phyloP scores from a whole-genome alignment of 2,329 filamentous ascomycete genomes.

The Cladosporium sp. region DNA sequence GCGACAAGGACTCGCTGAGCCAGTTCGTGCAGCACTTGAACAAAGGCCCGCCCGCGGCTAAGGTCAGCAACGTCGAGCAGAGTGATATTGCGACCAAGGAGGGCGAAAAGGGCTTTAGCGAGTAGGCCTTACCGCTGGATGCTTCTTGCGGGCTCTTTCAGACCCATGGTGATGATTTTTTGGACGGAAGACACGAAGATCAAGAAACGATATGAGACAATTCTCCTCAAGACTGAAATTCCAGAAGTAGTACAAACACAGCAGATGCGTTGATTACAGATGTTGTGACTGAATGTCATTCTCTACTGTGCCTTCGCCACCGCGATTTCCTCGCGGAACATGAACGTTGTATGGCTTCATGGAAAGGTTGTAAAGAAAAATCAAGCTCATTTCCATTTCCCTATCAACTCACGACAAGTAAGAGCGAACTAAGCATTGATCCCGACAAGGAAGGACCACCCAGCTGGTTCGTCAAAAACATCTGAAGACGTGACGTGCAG shows the following conservation, averaged over 20 bases:
- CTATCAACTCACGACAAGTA: background rate
- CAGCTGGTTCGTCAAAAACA: background rate
- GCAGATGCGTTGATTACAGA: background rate
- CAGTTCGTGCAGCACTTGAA: constrained; percentile 74
- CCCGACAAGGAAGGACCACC: too few species aligned
- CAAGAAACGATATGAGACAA: background rate
- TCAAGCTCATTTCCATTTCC: too few species aligned
- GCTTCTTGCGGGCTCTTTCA: background rate
- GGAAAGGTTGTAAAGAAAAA: too few species aligned
- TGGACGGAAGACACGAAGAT: background rate
- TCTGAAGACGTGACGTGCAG: background rate
- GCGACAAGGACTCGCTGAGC: constrained; percentile 62
- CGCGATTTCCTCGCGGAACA: background rate
- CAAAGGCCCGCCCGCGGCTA: constrained; percentile 69
- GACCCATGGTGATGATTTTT: background rate
- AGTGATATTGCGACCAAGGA: constrained; percentile 64
- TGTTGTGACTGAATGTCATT: background rate
- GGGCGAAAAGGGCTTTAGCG: constrained; percentile 65
- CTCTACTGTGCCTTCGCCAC: background rate
- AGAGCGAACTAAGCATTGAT: background rate
- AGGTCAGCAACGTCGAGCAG: constrained; percentile 72
- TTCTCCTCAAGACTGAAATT: background rate
- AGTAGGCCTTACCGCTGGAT: constrained; percentile 21
- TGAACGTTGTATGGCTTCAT: background rate
- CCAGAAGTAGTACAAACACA: background rate